Evolutionary conservation across 2,329 filamentous ascomycete genomes (phyloP).

Genomic region (Ceratocystis colombiana): DNA sequence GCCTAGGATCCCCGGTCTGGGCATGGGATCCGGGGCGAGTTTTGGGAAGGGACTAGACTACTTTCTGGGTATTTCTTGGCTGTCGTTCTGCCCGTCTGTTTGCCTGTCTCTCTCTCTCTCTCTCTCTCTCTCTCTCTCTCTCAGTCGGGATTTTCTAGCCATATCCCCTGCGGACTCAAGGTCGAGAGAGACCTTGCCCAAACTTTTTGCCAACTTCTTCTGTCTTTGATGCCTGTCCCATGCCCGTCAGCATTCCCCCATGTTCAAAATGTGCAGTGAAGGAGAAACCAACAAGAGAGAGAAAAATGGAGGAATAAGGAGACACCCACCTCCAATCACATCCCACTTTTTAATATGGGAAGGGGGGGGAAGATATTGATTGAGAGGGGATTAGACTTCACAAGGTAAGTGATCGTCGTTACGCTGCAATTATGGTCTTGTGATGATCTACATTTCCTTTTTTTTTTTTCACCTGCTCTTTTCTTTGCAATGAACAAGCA

Average conservation of each 20-base stretch:
- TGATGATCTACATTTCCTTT: background rate
- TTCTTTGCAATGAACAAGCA: constrained; percentile 1
- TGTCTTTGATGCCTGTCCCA: constrained; percentile 1
- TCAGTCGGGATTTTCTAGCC: background rate
- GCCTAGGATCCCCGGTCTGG: constrained; percentile 2
- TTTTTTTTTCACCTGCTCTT: background rate
- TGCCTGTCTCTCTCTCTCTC: background rate
- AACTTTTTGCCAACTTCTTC: background rate
- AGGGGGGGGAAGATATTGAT: background rate
- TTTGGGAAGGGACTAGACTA: background rate
- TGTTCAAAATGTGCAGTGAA: background rate
- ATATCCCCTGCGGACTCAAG: background rate
- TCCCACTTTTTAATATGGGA: background rate
- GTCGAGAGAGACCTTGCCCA: background rate
- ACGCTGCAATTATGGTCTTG: background rate
- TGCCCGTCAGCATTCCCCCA: background rate
- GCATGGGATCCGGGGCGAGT: background rate
- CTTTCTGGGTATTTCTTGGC: background rate
- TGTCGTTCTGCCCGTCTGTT: background rate
- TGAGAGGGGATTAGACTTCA: background rate
- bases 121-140: too few relatives aligned
- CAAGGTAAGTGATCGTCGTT: background rate
- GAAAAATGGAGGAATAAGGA: background rate
- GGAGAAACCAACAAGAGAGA: background rate
- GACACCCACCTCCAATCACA: background rate